Conservation (phyloP, 495 filamentous ascomycete genomes). For the Podospora pseudoanserina region DNA sequence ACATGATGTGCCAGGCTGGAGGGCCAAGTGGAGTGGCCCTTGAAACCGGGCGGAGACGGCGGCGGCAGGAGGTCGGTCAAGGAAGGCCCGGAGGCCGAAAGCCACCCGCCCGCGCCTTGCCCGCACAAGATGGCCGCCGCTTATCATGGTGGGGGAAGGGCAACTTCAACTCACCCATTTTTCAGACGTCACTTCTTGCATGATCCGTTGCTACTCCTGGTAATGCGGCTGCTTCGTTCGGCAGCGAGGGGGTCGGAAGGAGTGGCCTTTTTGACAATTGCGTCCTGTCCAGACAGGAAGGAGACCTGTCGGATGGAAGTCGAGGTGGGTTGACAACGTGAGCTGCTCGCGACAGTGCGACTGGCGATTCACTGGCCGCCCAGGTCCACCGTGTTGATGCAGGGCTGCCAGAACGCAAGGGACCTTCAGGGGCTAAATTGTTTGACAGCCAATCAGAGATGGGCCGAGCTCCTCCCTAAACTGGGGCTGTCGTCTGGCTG, state of each 20-base stretch:
- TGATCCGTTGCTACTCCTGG: slow-evolving; percentile 17
- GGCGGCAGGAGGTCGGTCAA: slow-evolving; percentile 10
- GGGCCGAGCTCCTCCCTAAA: neutral
- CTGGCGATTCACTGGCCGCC: neutral
- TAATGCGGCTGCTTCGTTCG: neutral
- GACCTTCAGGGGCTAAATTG: neutral
- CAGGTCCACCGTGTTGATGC: neutral
- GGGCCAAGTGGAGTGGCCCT: slow-evolving; percentile 11
- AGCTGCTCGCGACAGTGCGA: neutral
- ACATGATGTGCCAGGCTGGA: slow-evolving; percentile 4
- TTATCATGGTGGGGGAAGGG: neutral
- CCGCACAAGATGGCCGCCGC: slow-evolving; percentile 4
- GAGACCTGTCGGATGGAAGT: neutral
- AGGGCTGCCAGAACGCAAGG: neutral
- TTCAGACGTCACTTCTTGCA: slow-evolving; percentile 31
- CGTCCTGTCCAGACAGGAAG: neutral
- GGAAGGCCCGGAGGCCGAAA: neutral
- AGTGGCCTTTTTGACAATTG: neutral
- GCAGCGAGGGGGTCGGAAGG: neutral
- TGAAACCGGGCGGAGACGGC: slow-evolving; percentile 18
- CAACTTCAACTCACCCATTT: slow-evolving; percentile 33
- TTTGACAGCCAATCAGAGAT: neutral
- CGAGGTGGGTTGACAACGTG: neutral
- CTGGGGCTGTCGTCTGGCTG: neutral
- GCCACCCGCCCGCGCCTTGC: slow-evolving; percentile 6